Conservation (phyloP, 148 eudicot species). For the Salicornia ramosissima region DNA sequence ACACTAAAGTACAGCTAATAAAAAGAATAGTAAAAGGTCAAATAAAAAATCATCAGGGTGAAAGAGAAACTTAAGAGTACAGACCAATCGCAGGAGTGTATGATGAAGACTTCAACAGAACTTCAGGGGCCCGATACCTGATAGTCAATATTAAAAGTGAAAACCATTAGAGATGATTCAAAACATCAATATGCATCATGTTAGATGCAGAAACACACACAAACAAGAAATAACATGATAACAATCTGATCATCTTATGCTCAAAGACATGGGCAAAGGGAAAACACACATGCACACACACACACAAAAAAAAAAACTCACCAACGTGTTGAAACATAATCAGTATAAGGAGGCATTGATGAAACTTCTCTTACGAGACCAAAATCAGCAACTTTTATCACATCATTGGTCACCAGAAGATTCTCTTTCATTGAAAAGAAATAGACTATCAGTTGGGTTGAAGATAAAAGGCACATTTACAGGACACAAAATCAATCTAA, state of each 20-base stretch:
- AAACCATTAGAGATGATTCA: not conserved
- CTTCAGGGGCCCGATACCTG: slow-evolving; percentile 99
- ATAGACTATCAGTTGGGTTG: not conserved
- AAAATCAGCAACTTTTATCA: slow-evolving; percentile 88
- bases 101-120: slow-evolving; percentile 63
- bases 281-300: not conserved
- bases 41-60: not conserved
- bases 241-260: not conserved
- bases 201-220: not conserved
- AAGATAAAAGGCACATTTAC: not conserved
- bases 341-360: slow-evolving; percentile 88
- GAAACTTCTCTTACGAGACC: slow-evolving; percentile 90
- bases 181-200: not conserved
- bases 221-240: not conserved
- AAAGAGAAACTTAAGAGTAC: slow-evolving; percentile 5
- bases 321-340: slow-evolving; percentile 98
- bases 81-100: slow-evolving; percentile 92
- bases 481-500: not conserved
- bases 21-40: not conserved
- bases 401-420: slow-evolving; percentile 70
- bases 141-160: slow-evolving; percentile 20
- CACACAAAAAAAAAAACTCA: slow-evolving; percentile 30
- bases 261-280: not conserved
- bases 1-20: not conserved
- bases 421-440: slow-evolving; percentile 49